Base-by-base conservation (phyloP, 1,284 basidiomycete species). In the Xanthoconium separans region DNA sequence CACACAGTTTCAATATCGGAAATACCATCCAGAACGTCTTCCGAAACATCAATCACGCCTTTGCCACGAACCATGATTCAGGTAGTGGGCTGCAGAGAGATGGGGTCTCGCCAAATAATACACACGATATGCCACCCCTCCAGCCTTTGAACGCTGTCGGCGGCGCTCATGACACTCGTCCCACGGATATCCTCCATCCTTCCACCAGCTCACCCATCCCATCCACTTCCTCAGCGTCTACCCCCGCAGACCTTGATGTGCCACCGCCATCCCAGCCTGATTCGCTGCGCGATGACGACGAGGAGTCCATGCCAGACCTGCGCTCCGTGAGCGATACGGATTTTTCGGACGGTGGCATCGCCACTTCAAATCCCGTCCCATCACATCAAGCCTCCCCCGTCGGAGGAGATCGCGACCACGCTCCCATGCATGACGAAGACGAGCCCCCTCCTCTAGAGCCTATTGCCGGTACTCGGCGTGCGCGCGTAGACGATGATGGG, bases 401-500 rank as follows among this genome's bases (percentile, higher is more conserved):
- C 34, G 69, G 73, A 24, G 70, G 73, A 47, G 70, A 72, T 50
- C 63, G 65, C n/a, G 63, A 69, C 43, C 62, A 58, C 42, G 48
- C 46, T 11, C 67, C 62, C 68, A 66, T 64, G 12, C 70, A 72
- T 42, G 65, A 64, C 6, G 70, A 72, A 45, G 59, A 51, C 13
- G 53, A 57, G 16, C 57, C 64, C 47, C 66, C 66, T 16, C 56
- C 59, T 12, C 46, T 66, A 8, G 64, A 64, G 49, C 64, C 66
- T 16, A 47, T 63, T 30, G 46, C 63, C 22, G 65, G 70, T 27
- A 65, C 63, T 18, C 77, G 81, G 29, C 76, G 82, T 18, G 72
- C 77, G 29, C 70, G 82, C 33, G 77, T 81, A 6, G 77, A 82
- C 13, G 79, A 82, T 50, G 82, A 83, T 53, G 71, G 74, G 16